Conservation (phyloP, 2,329 filamentous ascomycete species). For the Mariannaea elegans region DNA sequence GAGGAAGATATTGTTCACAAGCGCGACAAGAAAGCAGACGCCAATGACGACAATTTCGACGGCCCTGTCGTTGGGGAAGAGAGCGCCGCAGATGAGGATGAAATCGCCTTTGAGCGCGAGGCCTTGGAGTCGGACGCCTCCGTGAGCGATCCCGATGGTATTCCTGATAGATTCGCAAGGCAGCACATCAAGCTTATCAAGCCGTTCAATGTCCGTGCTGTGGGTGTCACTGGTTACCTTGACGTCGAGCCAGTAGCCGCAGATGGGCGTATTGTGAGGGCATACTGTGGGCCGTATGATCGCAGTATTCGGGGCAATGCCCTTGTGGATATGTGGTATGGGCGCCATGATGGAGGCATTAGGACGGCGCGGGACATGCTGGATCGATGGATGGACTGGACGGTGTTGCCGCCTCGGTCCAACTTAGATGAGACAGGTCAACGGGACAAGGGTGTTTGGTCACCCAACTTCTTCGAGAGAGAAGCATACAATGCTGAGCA, state of each 20-base stretch:
- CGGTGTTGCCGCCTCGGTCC: conserved; percentile 51
- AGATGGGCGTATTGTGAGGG: conserved; percentile 44
- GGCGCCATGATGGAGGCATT: conserved; percentile 48
- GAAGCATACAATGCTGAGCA: conserved; percentile 46
- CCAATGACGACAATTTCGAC: conserved; percentile 45
- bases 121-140: conserved; percentile 41
- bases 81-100: conserved; percentile 46
- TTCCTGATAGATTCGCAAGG: conserved; percentile 42
- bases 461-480: conserved; percentile 45
- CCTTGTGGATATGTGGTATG: conserved; percentile 53
- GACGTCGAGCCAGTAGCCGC: conserved; percentile 46
- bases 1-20: conserved; percentile 40
- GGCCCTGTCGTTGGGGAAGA: conserved; percentile 41
- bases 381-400: conserved; percentile 52
- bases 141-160: conserved; percentile 37
- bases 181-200: conserved; percentile 38
- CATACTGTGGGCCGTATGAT: conserved; percentile 49
- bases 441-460: conserved; percentile 50
- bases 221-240: conserved; percentile 37
- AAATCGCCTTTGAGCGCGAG: conserved; percentile 42
- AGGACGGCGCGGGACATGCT: conserved; percentile 49
- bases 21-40: conserved; percentile 33
- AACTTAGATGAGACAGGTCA: conserved; percentile 40
- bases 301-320: conserved; percentile 44
- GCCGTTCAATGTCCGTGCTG: conserved; percentile 35